phyloP scores from a whole-genome alignment of 2,329 filamentous ascomycete species.

The Nemania abortiva region DNA sequence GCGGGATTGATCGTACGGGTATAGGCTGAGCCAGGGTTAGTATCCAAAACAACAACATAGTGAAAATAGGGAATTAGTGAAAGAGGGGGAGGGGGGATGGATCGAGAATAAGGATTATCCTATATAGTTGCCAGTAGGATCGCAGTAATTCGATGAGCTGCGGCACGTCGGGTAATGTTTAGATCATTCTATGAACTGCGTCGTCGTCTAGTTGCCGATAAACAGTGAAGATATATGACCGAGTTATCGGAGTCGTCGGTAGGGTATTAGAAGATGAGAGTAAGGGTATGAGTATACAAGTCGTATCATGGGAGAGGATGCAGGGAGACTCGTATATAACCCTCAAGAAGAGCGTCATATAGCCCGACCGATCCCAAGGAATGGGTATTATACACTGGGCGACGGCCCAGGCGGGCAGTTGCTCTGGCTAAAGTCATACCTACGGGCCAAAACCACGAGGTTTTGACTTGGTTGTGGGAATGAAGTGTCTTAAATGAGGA shows the following conservation, averaged over 20 bases:
- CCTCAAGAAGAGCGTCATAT: conserved; percentile 6
- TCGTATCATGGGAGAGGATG: background rate
- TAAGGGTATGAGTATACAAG: conserved; percentile 3
- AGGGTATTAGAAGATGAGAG: conserved; percentile 2
- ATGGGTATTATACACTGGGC: conserved; percentile 45
- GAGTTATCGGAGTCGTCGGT: background rate
- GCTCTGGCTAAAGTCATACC: conserved; percentile 20
- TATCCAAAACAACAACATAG: conserved; percentile 46
- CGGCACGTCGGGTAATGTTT: conserved; percentile 5
- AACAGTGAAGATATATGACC: background rate
- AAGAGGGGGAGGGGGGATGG: conserved; percentile 13
- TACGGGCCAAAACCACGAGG: conserved; percentile 36
- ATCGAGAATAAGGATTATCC: conserved; percentile 18
- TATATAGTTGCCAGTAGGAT: conserved; percentile 31
- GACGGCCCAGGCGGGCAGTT: conserved; percentile 35
- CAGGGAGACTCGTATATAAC: conserved; percentile 30
- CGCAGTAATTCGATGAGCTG: conserved; percentile 2
- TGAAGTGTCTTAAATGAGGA: conserved; percentile 46
- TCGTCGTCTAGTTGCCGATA: background rate
- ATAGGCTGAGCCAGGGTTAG: conserved; percentile 49
- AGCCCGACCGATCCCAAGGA: conserved; percentile 35
- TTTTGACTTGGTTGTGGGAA: conserved; percentile 41
- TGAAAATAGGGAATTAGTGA: conserved; percentile 25
- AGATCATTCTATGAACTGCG: background rate
- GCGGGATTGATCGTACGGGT: conserved; percentile 40